A percentile compares a stretch with the other conserved stretches of the same genome.
Conservation (phyloP, 225 moss, liverwort and hornwort genomes). For the Sphagnum contortum region DNA sequence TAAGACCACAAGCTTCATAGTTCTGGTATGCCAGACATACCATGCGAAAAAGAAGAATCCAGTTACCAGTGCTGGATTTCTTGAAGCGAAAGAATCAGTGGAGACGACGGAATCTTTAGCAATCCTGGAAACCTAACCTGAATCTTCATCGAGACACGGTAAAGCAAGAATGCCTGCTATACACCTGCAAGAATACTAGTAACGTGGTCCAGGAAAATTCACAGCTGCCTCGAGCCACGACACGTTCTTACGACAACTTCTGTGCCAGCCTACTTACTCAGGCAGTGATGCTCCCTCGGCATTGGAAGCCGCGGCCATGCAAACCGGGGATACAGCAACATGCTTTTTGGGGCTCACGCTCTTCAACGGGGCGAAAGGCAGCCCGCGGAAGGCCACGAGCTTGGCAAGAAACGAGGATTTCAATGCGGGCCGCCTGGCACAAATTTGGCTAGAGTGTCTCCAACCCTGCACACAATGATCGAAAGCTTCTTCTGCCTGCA, state of each 20-base stretch:
- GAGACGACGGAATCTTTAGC: conserved; percentile 31
- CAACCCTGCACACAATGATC: conserved; percentile 8
- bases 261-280: conserved; percentile 22
- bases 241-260: too few species aligned
- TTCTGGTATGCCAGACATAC: conserved; percentile 6
- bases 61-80: conserved; percentile 41
- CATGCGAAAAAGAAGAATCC: conserved; percentile 59
- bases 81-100: conserved; percentile 31
- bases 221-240: too few species aligned
- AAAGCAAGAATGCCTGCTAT: too few species aligned
- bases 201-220: too few species aligned
- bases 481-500: neutral
- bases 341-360: conserved; percentile 6
- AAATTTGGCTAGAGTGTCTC: conserved; percentile 27
- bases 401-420: conserved; percentile 39
- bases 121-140: conserved; percentile 3
- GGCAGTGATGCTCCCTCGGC: conserved; percentile 35
- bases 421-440: conserved; percentile 25
- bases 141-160: too few species aligned
- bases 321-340: conserved; percentile 19
- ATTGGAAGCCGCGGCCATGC: conserved; percentile 43
- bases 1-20: too few species aligned
- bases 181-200: too few species aligned
- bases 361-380: conserved; percentile 9
- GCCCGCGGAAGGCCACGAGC: conserved; percentile 14